Evolutionary conservation across 495 filamentous ascomycete genomes (phyloP), one percentile per base, ranked within the genome.

Genomic region (Daldinia bambusicola): DNA sequence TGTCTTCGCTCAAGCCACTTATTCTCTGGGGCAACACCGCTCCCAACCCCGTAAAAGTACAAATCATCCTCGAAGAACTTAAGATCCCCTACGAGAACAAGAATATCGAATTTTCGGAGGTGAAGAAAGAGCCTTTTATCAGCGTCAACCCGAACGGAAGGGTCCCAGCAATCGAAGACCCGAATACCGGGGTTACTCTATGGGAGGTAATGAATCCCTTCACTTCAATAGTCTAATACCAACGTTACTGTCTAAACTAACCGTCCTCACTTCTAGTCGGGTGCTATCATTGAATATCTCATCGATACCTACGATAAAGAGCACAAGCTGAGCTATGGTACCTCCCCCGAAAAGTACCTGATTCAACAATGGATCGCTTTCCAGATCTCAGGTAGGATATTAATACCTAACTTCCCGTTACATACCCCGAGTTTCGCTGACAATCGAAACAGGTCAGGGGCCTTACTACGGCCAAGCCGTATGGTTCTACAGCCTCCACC

Each of bases 231-330:
- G 18, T 32, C 1, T 34, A 45, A 16, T 60, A 32, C 16, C 10
- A 26, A 26, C 26, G 26, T 3, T 26, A 26, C 3, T 26, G 12
- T 2, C 2, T 13, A 8, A 8, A 8, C 18, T 37, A 38, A 37
- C 16, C n/a, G 0, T 0, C 6, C 20, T 32, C 16, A 13, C 13
- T 1, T 56, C 32, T 56, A 60, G 73, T 88, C 86, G 1, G 89
- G 89, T 20, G 89, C 90, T 4, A 90, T 90, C 69, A 70, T 91
- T 45, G 79, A 88, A 59, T 92, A 92, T 72, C 77, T 92, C 6
- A 88, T 90, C 48, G 88, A 91, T 31, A 83, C 85, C 34, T 97
- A 97, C 74, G 94, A 97, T 78, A 88, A 81, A 63, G 72, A 87
- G 6, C 74, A 87, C 63, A 85, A 80, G 57, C 69, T 92, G 61